Evolutionary conservation across 495 filamentous ascomycete genomes (phyloP).

Genomic region (Rostrohypoxylon terebratum): DNA sequence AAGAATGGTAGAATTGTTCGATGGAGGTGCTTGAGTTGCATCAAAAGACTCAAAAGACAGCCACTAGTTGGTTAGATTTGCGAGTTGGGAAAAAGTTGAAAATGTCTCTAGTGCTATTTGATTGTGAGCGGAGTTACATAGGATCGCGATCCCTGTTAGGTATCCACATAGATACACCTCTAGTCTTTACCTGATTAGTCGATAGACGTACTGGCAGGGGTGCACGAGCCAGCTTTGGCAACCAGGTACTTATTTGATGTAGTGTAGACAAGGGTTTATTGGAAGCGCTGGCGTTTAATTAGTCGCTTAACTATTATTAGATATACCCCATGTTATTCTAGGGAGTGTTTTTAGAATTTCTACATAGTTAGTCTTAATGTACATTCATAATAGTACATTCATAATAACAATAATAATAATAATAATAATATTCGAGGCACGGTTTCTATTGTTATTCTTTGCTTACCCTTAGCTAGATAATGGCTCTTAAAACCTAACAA

Average conservation of each 20-base stretch:
- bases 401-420: background rate
- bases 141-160: slow-evolving; percentile 35
- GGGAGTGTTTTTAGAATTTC: slow-evolving; percentile 31
- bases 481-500: background rate
- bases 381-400: background rate
- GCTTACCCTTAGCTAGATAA: background rate
- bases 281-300: slow-evolving; percentile 46
- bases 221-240: slow-evolving; percentile 40
- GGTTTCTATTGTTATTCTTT: slow-evolving; percentile 27
- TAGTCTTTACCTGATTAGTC: slow-evolving; percentile 38
- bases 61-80: slow-evolving; percentile 11
- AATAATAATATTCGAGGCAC: slow-evolving; percentile 9
- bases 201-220: slow-evolving; percentile 37
- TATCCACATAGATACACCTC: slow-evolving; percentile 4
- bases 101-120: background rate
- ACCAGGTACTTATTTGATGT: slow-evolving; percentile 40
- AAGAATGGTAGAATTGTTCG: slow-evolving; percentile 44
- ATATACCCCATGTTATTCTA: background rate
- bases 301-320: slow-evolving; percentile 36
- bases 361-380: background rate
- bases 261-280: slow-evolving; percentile 15
- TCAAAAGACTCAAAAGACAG: slow-evolving; percentile 22
- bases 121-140: slow-evolving; percentile 35
- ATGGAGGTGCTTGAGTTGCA: slow-evolving; percentile 29
- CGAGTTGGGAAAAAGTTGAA: slow-evolving; percentile 14